A percentile compares a stretch with the other conserved stretches of the same genome.
Conservation (phyloP, 768 basidiomycete genomes). For the Hygrophorus pudorinus region DNA sequence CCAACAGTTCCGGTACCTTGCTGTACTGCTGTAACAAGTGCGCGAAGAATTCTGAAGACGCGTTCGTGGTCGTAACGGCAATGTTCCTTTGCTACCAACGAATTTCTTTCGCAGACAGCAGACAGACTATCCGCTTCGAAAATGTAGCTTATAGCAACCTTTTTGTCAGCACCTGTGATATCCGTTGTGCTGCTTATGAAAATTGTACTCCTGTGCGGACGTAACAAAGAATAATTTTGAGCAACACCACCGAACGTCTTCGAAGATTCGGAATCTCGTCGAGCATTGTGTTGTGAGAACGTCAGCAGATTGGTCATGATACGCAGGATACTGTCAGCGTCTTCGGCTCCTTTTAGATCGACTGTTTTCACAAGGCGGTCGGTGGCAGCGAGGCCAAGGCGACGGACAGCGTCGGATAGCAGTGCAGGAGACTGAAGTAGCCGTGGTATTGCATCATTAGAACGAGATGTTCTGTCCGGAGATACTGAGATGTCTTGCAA, state of each 20-base stretch:
- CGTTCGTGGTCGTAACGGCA: conserved; percentile 65
- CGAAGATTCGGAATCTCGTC: conserved; percentile 29
- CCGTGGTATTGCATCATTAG: conserved; percentile 13
- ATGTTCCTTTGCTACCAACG: conserved; percentile 42
- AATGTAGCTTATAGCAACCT: conserved; percentile 54
- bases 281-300: conserved; percentile 37
- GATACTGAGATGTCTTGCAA: conserved; percentile 39
- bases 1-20: conserved; percentile 6
- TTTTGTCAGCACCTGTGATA: conserved; percentile 40
- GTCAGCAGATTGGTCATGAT: conserved; percentile 73
- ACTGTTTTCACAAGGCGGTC: conserved; percentile 35
- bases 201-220: conserved; percentile 46
- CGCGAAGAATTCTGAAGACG: conserved; percentile 45
- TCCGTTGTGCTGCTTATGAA: conserved; percentile 45
- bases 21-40: conserved; percentile 30
- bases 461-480: conserved; percentile 19
- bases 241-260: conserved; percentile 30
- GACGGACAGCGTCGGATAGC: conserved; percentile 64
- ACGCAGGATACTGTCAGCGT: conserved; percentile 51
- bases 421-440: conserved; percentile 56
- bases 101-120: conserved; percentile 51
- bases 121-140: conserved; percentile 33
- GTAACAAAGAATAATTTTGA: conserved; percentile 32
- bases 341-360: conserved; percentile 34
- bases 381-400: conserved; percentile 49